Conservation (phyloP, 2,329 filamentous ascomycete genomes). For the Fusarium sp. region DNA sequence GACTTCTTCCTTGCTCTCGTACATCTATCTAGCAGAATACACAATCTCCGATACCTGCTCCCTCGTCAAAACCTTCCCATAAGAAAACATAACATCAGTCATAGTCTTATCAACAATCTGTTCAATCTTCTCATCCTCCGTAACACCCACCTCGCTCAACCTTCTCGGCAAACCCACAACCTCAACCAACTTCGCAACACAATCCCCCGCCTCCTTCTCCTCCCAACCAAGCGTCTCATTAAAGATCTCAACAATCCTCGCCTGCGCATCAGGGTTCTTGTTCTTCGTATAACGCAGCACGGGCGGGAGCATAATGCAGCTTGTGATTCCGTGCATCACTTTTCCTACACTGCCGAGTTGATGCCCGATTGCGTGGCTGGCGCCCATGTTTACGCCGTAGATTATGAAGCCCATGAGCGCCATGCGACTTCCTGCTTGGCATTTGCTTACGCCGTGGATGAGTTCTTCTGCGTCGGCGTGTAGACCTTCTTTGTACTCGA, state of each 20-base stretch:
- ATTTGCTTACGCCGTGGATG: slow-evolving; percentile 5
- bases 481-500: slow-evolving; percentile 15
- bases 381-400: slow-evolving; percentile 21
- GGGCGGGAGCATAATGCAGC: slow-evolving; percentile 18
- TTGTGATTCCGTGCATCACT: slow-evolving; percentile 24
- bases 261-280: background rate
- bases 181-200: background rate
- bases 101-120: slow-evolving; percentile 25
- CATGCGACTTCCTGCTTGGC: slow-evolving; percentile 27
- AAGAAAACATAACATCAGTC: slow-evolving; percentile 29
- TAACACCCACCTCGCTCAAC: slow-evolving; percentile 4
- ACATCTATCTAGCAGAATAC: slow-evolving; percentile 17
- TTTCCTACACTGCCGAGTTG: slow-evolving; percentile 23
- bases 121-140: slow-evolving; percentile 8
- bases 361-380: slow-evolving; percentile 21
- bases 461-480: background rate
- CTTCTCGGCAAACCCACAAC: slow-evolving; percentile 5
- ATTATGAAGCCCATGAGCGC: slow-evolving; percentile 26
- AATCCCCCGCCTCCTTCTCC: slow-evolving; percentile 6
- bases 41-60: slow-evolving; percentile 18
- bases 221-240: slow-evolving; percentile 19
- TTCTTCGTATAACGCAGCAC: slow-evolving; percentile 17
- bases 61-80: background rate
- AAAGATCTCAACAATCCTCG: background rate
- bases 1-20: background rate